Conservation (phyloP, 805 yeast genomes). For the Clavispora fructus region DNA sequence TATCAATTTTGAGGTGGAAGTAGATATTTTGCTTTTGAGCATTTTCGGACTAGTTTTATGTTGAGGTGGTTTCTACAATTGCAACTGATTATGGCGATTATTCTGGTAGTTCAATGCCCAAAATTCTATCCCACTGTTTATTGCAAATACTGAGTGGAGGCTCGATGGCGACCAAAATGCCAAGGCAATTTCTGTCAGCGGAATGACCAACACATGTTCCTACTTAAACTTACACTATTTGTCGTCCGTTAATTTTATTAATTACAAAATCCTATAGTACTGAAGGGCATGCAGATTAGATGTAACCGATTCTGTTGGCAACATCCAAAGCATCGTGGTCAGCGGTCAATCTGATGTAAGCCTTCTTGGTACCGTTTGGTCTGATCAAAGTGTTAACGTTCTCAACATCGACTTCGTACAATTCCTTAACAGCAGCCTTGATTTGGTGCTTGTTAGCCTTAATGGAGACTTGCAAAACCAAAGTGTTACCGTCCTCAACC, state of each 20-base stretch:
- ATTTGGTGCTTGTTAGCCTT: conserved; percentile 98
- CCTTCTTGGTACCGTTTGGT: conserved; percentile 99
- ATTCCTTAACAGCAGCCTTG: conserved; percentile 96
- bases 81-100: not conserved
- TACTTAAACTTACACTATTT: not conserved
- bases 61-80: no score
- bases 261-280: conserved; percentile 13
- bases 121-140: no score
- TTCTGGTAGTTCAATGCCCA: no score
- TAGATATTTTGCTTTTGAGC: no score
- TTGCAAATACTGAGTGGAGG: no score
- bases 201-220: no score
- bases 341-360: conserved; percentile 97
- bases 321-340: conserved; percentile 99
- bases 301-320: conserved; percentile 99
- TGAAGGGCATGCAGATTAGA: conserved; percentile 43
- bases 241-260: conserved; percentile 16
- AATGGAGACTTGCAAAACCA: conserved; percentile 96
- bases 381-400: conserved; percentile 95
- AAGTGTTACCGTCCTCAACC: conserved; percentile 99
- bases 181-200: no score
- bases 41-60: no score
- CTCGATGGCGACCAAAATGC: no score
- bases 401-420: conserved; percentile 92
- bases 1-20: no score